A percentile compares a stretch with the other conserved stretches of the same genome.
Evolutionary conservation across 2,329 filamentous ascomycete species (phyloP).

Genomic region (Zopfia rhizophila): DNA sequence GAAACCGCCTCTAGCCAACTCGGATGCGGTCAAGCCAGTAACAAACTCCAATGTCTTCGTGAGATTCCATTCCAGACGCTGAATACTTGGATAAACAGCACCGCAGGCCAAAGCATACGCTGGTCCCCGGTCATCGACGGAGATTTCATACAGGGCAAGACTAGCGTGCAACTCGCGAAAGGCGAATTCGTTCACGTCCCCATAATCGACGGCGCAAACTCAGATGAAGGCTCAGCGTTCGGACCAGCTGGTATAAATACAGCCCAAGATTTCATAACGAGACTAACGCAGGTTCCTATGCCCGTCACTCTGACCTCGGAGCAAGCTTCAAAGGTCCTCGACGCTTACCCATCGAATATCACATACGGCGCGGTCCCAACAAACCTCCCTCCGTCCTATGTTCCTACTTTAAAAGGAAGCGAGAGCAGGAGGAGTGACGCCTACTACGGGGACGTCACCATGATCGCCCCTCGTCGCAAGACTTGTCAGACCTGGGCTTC

Average conservation of each 20-base stretch:
- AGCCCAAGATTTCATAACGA: slow-evolving; percentile 61
- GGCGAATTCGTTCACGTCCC: slow-evolving; percentile 73
- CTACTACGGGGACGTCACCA: slow-evolving; percentile 62
- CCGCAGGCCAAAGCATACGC: slow-evolving; percentile 32
- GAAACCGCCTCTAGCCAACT: slow-evolving; percentile 47
- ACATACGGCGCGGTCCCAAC: slow-evolving; percentile 37
- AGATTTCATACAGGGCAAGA: slow-evolving; percentile 65
- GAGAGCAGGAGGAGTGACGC: slow-evolving; percentile 51
- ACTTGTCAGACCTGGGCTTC: slow-evolving; percentile 64
- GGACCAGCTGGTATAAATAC: slow-evolving; percentile 65
- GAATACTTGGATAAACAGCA: slow-evolving; percentile 63
- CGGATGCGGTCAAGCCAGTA: slow-evolving; percentile 40
- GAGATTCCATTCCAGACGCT: slow-evolving; percentile 67
- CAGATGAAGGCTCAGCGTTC: slow-evolving; percentile 72
- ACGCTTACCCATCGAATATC: slow-evolving; percentile 42
- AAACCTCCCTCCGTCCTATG: slow-evolving; percentile 23
- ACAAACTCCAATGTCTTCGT: slow-evolving; percentile 64
- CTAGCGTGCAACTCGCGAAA: slow-evolving; percentile 63
- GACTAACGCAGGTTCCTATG: slow-evolving; percentile 45
- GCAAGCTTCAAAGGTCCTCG: slow-evolving; percentile 34
- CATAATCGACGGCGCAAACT: slow-evolving; percentile 71
- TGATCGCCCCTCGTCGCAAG: slow-evolving; percentile 66
- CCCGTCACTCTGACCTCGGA: slow-evolving; percentile 36
- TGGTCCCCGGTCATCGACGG: slow-evolving; percentile 64
- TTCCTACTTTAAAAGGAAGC: slow-evolving; percentile 25